These are phyloP conservation scores for Phytophthora ohioensis DNA, from an alignment of 352 stramenopile genomes.

Conservation along the genomic window DNA sequence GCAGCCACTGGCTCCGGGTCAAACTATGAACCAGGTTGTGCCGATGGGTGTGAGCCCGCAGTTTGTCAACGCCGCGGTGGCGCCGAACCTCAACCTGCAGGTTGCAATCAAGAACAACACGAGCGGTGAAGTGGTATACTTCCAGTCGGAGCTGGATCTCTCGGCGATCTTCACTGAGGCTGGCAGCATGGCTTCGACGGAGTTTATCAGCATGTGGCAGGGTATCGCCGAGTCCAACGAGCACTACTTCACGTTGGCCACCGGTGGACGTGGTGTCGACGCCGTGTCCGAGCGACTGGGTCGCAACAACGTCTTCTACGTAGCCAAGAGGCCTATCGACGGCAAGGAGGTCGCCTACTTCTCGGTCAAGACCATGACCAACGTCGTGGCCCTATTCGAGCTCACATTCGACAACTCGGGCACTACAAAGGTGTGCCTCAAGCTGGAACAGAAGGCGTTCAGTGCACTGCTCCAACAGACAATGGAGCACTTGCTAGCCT, in stretches of 20 bases:
- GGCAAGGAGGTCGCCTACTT: slow-evolving; percentile 97
- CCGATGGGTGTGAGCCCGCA: slow-evolving; percentile 83
- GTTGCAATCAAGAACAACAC: slow-evolving; percentile 98
- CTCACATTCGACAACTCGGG: slow-evolving; percentile 95
- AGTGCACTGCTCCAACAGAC: slow-evolving; percentile 89
- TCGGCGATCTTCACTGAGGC: slow-evolving; percentile 89
- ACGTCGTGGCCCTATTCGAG: slow-evolving; percentile 94
- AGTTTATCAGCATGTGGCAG: slow-evolving; percentile 97
- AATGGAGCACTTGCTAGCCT: slow-evolving; percentile 78
- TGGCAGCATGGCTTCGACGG: slow-evolving; percentile 90
- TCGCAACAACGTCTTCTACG: slow-evolving; percentile 94
- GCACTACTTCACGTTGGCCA: slow-evolving; percentile 92
- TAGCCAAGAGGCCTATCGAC: slow-evolving; percentile 94
- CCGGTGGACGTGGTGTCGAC: slow-evolving; percentile 75
- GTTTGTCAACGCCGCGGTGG: slow-evolving; percentile 78
- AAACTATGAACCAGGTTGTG: slow-evolving; percentile 78
- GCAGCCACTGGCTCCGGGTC: slow-evolving; percentile 69
- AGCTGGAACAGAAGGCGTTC: slow-evolving; percentile 94
- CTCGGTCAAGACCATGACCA: slow-evolving; percentile 94
- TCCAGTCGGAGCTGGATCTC: slow-evolving; percentile 94
- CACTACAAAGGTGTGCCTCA: slow-evolving; percentile 94
- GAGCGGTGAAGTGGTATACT: slow-evolving; percentile 95
- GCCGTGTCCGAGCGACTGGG: slow-evolving; percentile 90
- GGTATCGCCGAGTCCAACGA: slow-evolving; percentile 96
- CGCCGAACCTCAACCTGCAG: slow-evolving; percentile 90